A percentile compares a stretch with the other conserved stretches of the same genome.
Conservation (phyloP, 768 basidiomycete genomes). For the Rubroboletus pulcherrimus region DNA sequence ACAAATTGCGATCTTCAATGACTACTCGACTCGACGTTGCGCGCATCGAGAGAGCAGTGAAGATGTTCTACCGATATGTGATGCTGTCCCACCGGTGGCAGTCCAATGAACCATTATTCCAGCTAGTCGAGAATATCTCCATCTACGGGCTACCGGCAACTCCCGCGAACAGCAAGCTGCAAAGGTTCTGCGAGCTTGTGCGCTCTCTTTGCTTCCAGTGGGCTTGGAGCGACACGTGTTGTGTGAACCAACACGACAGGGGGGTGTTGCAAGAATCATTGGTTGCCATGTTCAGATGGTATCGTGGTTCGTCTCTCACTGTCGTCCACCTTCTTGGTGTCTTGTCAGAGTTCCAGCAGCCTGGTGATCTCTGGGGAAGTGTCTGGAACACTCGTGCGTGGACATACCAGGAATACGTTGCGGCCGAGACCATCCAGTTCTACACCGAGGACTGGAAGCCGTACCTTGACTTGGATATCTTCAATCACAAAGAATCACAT, state of each 20-base stretch:
- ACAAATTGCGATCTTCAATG: constrained; percentile 3
- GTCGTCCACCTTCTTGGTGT: constrained; percentile 5
- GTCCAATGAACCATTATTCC: background rate
- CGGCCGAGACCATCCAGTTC: constrained; percentile 1
- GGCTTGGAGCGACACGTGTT: constrained; percentile 14
- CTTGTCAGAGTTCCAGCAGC: background rate
- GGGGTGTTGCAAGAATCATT: constrained; percentile 1
- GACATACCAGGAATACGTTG: constrained; percentile 15
- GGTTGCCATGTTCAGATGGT: constrained; percentile 15
- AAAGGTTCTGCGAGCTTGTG: background rate
- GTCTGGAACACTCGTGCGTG: constrained; percentile 10
- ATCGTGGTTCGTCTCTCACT: constrained; percentile 2
- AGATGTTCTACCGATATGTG: constrained; percentile 1
- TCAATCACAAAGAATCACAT: constrained; percentile 6
- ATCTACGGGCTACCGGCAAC: background rate
- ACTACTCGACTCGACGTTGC: background rate
- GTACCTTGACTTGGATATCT: background rate
- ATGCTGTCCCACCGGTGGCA: constrained; percentile 8
- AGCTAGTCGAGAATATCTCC: background rate
- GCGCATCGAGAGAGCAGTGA: background rate
- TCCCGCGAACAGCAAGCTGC: background rate
- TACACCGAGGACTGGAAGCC: constrained; percentile 13
- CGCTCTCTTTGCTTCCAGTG: background rate
- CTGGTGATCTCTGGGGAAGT: background rate
- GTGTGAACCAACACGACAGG: background rate